Evolutionary conservation across 257 asterid species (phyloP).

Genomic region (Datura wrightii): DNA sequence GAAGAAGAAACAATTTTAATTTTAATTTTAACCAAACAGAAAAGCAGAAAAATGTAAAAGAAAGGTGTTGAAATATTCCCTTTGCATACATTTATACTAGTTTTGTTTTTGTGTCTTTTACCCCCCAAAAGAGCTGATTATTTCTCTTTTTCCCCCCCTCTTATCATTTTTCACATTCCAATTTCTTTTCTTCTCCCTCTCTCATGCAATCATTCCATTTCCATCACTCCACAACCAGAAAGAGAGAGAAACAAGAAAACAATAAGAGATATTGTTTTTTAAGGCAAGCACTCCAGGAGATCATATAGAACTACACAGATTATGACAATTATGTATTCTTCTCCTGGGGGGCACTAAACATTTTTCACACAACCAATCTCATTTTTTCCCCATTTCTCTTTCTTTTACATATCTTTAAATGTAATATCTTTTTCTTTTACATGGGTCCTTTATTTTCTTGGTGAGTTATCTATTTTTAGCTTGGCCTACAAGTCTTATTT

Average conservation of each 20-base stretch:
- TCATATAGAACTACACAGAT: constrained; percentile 19
- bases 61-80: constrained; percentile 16
- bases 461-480: not conserved
- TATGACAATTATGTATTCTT: constrained; percentile 30
- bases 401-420: constrained; percentile 23
- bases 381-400: not conserved
- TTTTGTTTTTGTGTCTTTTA: not conserved
- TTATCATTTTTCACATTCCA: not conserved
- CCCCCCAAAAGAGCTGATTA: constrained; percentile 23
- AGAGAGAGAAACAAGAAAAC: constrained; percentile 35
- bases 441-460: constrained; percentile 9
- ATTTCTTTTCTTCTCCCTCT: constrained; percentile 19
- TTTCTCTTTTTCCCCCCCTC: not conserved
- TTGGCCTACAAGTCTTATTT: constrained; percentile 21
- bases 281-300: constrained; percentile 40
- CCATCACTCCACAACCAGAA: constrained; percentile 30
- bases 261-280: not conserved
- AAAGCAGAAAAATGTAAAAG: constrained; percentile 31
- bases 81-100: not conserved
- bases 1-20: not conserved
- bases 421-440: not conserved
- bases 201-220: constrained; percentile 34
- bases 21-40: not conserved
- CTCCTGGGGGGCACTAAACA: constrained; percentile 41
- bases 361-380: constrained; percentile 29